These are phyloP conservation scores for Aspergillus fischeri DNA, from an alignment of 2,329 filamentous ascomycete genomes.

Conservation along the genomic window DNA sequence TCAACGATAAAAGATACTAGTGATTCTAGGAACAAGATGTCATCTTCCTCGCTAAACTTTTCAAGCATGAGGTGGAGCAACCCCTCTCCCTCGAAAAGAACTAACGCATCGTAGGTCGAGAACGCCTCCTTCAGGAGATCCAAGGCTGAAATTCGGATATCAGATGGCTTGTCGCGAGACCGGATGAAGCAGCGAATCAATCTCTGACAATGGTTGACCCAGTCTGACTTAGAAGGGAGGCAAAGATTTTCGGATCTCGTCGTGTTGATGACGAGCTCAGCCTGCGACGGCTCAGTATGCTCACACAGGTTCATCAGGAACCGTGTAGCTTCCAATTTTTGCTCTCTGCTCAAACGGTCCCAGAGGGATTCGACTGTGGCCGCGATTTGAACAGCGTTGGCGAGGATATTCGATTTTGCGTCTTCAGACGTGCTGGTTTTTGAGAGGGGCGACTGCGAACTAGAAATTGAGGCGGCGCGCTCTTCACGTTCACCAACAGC, in stretches of 20 bases:
- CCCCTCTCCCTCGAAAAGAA: conserved; percentile 30
- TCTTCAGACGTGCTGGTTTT: conserved; percentile 32
- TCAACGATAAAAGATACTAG: conserved; percentile 38
- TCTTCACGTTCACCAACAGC: conserved; percentile 27
- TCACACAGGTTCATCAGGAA: conserved; percentile 35
- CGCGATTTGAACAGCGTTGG: conserved; percentile 35
- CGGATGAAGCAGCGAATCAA: conserved; percentile 37
- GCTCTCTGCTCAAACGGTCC: conserved; percentile 33
- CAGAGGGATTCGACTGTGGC: conserved; percentile 34
- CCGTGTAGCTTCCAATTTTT: conserved; percentile 32
- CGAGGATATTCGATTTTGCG: conserved; percentile 33
- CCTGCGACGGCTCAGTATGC: conserved; percentile 36
- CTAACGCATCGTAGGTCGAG: conserved; percentile 24
- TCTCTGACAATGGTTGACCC: conserved; percentile 31
- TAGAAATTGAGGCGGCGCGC: conserved; percentile 16
- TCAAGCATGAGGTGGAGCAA: conserved; percentile 31
- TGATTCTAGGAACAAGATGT: conserved; percentile 36
- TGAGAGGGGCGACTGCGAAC: conserved; percentile 19
- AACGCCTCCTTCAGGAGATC: conserved; percentile 39
- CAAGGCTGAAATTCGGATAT: conserved; percentile 38
- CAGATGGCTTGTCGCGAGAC: conserved; percentile 34
- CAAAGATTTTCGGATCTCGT: conserved; percentile 32
- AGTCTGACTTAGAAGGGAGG: conserved; percentile 29
- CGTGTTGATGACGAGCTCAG: conserved; percentile 35
- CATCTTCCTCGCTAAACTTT: conserved; percentile 35